These are phyloP conservation scores for Heterococcus sp. DNA, from an alignment of 108 stramenopile genomes.

Conservation along the genomic window DNA sequence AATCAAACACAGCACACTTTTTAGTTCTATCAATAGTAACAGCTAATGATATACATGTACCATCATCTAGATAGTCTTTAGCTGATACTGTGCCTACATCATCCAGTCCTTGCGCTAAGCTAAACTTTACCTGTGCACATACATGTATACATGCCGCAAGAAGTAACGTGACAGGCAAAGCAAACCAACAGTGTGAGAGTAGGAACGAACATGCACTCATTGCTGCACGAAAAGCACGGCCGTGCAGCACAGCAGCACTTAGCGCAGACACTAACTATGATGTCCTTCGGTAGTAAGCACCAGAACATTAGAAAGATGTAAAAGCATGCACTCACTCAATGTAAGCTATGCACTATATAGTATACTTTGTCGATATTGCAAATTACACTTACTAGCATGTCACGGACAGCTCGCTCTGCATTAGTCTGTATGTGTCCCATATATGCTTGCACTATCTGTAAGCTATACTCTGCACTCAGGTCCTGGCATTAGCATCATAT, in stretches of 20 bases:
- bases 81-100: conserved; percentile 64
- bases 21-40: conserved; percentile 77
- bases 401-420: conserved; percentile 86
- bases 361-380: no score
- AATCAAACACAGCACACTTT: conserved; percentile 84
- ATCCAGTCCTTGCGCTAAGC: conserved; percentile 10
- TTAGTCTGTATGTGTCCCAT: conserved; percentile 94
- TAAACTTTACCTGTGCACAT: conserved; percentile 9
- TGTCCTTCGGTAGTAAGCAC: no score
- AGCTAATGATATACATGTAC: conserved; percentile 80
- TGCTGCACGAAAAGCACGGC: no score
- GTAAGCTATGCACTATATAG: no score
- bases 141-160: no score
- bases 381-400: conserved; percentile 67
- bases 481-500: conserved; percentile 4
- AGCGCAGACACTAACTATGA: no score
- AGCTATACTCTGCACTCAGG: conserved; percentile 68
- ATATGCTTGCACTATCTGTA: conserved; percentile 83
- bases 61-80: conserved; percentile 95
- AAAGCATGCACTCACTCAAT: no score
- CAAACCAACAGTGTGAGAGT: no score
- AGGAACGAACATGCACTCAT: no score
- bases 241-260: no score
- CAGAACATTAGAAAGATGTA: no score
- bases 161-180: no score